Percentiles rank a stretch among this genome's conserved stretches.
Evolutionary conservation across 441 rosid genomes (phyloP).

Genomic region (Populus tomentosa): DNA sequence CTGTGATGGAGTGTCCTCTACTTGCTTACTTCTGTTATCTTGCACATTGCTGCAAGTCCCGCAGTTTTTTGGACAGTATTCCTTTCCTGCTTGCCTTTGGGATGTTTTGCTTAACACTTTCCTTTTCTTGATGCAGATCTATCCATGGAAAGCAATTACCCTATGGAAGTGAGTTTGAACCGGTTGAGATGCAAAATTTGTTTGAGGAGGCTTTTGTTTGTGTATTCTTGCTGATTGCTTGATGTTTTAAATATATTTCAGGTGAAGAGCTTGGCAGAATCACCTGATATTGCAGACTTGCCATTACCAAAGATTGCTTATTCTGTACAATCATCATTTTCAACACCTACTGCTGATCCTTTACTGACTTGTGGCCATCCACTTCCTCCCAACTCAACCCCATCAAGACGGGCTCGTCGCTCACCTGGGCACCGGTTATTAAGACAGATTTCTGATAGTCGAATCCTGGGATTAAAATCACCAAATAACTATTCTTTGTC

Average conservation of each 20-base stretch:
- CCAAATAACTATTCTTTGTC: constrained; percentile 61
- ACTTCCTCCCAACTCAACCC: constrained; percentile 73
- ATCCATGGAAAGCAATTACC: constrained; percentile 50
- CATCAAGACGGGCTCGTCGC: constrained; percentile 58
- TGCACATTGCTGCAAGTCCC: not conserved
- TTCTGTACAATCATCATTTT: constrained; percentile 49
- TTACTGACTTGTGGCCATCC: constrained; percentile 33
- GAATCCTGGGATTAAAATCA: constrained; percentile 73
- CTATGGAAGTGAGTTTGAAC: constrained; percentile 47
- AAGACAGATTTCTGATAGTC: constrained; percentile 94
- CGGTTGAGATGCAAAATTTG: constrained; percentile 11
- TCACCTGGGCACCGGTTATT: constrained; percentile 74
- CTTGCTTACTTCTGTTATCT: not conserved
- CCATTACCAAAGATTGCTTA: constrained; percentile 51
- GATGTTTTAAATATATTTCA: constrained; percentile 33
- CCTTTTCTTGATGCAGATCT: constrained; percentile 25
- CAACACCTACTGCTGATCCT: constrained; percentile 46
- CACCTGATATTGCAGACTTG: constrained; percentile 44
- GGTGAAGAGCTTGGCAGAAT: constrained; percentile 50
- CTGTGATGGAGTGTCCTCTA: not conserved
- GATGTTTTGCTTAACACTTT: not conserved
- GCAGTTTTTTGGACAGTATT: not conserved
- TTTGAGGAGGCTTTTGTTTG: not conserved
- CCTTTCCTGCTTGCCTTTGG: not conserved
- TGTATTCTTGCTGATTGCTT: constrained; percentile 2